phyloP scores from a whole-genome alignment of 352 stramenopile species.

The Pythium folliculosum region DNA sequence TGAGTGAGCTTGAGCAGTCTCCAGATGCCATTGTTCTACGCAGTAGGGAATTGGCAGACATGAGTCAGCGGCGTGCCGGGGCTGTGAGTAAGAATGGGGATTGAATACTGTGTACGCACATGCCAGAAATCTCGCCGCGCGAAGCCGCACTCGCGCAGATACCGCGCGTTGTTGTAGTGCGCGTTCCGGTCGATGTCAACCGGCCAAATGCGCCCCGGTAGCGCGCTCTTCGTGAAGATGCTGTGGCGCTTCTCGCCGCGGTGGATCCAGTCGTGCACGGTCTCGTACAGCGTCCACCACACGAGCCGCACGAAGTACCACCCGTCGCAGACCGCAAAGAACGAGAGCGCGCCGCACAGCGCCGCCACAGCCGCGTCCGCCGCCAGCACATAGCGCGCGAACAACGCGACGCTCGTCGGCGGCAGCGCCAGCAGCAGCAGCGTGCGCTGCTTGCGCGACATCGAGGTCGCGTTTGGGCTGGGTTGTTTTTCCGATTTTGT shows the following conservation, averaged over 20 bases:
- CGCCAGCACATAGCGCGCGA: not conserved
- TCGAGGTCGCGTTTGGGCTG: not conserved
- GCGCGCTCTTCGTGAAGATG: conserved; percentile 56
- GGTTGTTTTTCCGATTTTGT: not conserved
- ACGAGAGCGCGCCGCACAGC: conserved; percentile 39
- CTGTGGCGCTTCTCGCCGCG: conserved; percentile 32
- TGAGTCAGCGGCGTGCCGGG: not conserved
- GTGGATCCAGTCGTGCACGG: conserved; percentile 24
- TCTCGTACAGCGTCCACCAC: conserved; percentile 25
- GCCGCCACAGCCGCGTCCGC: not conserved
- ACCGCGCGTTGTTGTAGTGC: conserved; percentile 86
- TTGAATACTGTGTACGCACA: conserved; percentile 56
- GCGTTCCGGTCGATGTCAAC: conserved; percentile 85
- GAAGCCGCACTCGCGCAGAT: conserved; percentile 84
- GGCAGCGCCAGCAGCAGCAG: conserved; percentile 52
- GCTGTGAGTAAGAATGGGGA: not conserved
- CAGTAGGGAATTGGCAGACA: not conserved
- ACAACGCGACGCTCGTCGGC: conserved; percentile 36
- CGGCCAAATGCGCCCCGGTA: conserved; percentile 49
- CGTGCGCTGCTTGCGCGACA: conserved; percentile 47
- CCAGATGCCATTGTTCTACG: conserved; percentile 71
- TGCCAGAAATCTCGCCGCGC: conserved; percentile 80
- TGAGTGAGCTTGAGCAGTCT: conserved; percentile 44
- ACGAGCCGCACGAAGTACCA: conserved; percentile 76
- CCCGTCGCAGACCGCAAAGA: conserved; percentile 69